Conservation (phyloP, 176 grass and related monocot species). For the Cymbopogon citratus region DNA sequence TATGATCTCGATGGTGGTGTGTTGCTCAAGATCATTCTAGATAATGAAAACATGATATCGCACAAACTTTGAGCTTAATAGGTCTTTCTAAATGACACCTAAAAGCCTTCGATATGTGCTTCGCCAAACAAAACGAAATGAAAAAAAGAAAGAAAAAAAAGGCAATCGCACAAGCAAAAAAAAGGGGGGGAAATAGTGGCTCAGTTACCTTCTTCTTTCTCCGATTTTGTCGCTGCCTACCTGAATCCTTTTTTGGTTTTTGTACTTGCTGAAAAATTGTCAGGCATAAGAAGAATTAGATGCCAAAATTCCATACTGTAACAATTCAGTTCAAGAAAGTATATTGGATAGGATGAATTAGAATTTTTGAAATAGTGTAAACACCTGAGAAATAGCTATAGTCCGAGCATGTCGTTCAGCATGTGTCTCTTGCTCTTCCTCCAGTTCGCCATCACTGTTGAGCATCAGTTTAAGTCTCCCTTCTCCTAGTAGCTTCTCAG, state of each 20-base stretch:
- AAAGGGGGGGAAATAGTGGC: neutral
- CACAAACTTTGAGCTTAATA: constrained; percentile 28
- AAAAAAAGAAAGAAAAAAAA: neutral
- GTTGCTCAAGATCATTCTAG: constrained; percentile 1
- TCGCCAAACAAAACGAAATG: neutral
- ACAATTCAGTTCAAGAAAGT: neutral
- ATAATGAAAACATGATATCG: neutral
- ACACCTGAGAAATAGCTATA: constrained; percentile 63
- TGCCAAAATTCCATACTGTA: neutral
- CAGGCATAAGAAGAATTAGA: neutral
- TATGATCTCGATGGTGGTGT: neutral
- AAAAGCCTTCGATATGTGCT: constrained; percentile 30
- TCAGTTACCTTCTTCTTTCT: constrained; percentile 71
- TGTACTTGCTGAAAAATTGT: constrained; percentile 47
- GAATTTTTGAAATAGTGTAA: neutral
- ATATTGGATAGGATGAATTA: neutral
- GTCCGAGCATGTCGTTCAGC: constrained; percentile 84
- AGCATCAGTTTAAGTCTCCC: constrained; percentile 88
- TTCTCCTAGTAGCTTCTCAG: constrained; percentile 70
- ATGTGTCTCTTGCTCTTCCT: constrained; percentile 92
- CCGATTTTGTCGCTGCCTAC: constrained; percentile 55
- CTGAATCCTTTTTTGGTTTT: constrained; percentile 64
- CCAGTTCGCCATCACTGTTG: constrained; percentile 84
- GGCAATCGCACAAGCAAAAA: neutral
- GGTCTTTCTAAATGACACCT: neutral